Evolutionary conservation across 371 early-diverging fungal genomes (phyloP).

Genomic region (Actinomucor elegans): DNA sequence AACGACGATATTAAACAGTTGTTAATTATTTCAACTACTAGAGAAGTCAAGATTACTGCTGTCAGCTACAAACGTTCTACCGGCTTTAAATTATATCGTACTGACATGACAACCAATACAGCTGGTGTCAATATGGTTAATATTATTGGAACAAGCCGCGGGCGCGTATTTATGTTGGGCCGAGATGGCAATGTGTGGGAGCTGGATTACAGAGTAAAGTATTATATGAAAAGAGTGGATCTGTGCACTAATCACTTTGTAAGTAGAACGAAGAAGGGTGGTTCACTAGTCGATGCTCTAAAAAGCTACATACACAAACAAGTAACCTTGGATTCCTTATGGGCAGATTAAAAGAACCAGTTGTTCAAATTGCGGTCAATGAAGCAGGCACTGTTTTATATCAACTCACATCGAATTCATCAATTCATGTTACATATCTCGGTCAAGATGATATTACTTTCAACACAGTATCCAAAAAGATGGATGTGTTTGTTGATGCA

Average conservation of each 20-base stretch:
- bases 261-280: constrained; percentile 81
- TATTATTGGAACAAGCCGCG: constrained; percentile 75
- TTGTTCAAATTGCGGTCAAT: constrained; percentile 63
- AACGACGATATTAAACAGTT: constrained; percentile 73
- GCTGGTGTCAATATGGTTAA: constrained; percentile 76
- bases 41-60: constrained; percentile 81
- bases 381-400: constrained; percentile 37
- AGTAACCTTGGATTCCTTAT: constrained; percentile 11
- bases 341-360: constrained; percentile 37
- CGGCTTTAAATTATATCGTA: constrained; percentile 58
- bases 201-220: constrained; percentile 74
- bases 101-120: constrained; percentile 74
- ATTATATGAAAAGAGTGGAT: neutral
- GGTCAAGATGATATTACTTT: constrained; percentile 23
- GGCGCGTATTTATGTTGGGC: constrained; percentile 89
- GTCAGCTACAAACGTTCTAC: constrained; percentile 39
- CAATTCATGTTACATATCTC: constrained; percentile 59
- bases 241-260: no score
- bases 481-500: constrained; percentile 33
- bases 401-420: constrained; percentile 48
- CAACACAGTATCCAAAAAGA: constrained; percentile 15
- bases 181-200: constrained; percentile 88
- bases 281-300: constrained; percentile 77
- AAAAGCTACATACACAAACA: constrained; percentile 38
- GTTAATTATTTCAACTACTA: constrained; percentile 81